These are phyloP conservation scores for Wickerhamomyces xylosicus DNA, from an alignment of 805 yeast genomes.

Conservation along the genomic window DNA sequence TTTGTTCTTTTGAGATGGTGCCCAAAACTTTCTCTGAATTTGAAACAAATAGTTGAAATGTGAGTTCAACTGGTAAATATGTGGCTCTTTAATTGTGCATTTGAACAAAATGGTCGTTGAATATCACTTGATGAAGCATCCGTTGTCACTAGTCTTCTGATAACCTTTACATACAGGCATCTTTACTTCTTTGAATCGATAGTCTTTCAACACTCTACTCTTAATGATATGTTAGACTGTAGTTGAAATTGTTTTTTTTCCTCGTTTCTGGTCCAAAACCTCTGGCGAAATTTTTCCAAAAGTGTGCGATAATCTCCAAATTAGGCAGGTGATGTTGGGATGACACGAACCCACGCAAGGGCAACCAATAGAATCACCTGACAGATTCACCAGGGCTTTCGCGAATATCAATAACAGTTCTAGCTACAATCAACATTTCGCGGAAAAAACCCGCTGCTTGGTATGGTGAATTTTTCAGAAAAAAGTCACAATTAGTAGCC, in stretches of 20 bases:
- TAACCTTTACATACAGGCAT: slow-evolving; percentile 30
- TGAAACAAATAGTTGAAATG: too few relatives aligned
- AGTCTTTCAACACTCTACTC: neutral
- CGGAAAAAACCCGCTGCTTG: slow-evolving; percentile 7
- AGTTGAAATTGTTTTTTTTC: slow-evolving; percentile 16
- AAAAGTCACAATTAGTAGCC: too few relatives aligned
- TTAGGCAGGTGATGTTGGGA: neutral
- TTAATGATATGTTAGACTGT: slow-evolving; percentile 18
- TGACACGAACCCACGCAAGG: neutral
- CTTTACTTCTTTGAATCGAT: slow-evolving; percentile 22
- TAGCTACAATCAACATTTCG: slow-evolving; percentile 2
- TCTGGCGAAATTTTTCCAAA: slow-evolving; percentile 1
- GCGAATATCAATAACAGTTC: slow-evolving; percentile 1
- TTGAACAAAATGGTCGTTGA: neutral
- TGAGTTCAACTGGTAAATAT: too few relatives aligned
- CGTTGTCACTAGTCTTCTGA: neutral
- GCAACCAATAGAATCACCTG: neutral
- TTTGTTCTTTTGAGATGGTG: too few relatives aligned
- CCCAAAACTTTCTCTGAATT: too few relatives aligned
- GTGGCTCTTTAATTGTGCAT: too few relatives aligned
- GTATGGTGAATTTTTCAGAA: slow-evolving; percentile 12
- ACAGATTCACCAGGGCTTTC: slow-evolving; percentile 1
- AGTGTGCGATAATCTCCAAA: neutral
- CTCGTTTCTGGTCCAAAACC: neutral
- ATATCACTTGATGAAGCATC: neutral